Percentiles rank a stretch among this genome's conserved stretches.
phyloP scores from a whole-genome alignment of 352 stramenopile genomes.

The Phytophthora pistaciae region DNA sequence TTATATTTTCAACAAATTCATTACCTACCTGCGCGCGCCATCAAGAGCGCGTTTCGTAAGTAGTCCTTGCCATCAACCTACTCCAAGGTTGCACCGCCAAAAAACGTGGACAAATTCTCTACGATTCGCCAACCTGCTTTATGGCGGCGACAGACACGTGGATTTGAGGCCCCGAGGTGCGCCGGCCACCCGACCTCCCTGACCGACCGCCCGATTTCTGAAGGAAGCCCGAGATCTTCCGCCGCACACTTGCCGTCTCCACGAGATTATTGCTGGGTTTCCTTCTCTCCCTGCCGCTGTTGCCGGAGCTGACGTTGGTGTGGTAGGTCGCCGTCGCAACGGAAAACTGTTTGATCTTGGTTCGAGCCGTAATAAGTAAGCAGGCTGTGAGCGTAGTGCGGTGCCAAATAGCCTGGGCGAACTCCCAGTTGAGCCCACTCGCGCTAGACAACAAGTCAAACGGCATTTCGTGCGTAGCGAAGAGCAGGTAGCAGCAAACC shows the following conservation, averaged over 20 bases:
- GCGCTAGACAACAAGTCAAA: constrained; percentile 33
- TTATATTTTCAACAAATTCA: too few species aligned
- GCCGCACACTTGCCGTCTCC: too few species aligned
- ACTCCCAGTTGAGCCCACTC: constrained; percentile 51
- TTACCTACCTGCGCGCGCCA: too few species aligned
- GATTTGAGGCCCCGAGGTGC: constrained; percentile 9
- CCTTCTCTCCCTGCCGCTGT: constrained; percentile 9
- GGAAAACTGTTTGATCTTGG: constrained; percentile 22
- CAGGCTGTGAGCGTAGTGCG: constrained; percentile 45
- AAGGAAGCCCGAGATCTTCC: constrained; percentile 2
- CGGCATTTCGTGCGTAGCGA: constrained; percentile 51
- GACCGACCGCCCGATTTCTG: background rate
- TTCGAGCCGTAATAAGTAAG: constrained; percentile 36
- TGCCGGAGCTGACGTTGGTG: constrained; percentile 1
- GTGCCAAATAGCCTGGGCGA: constrained; percentile 47
- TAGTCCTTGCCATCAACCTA: too few species aligned
- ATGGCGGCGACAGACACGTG: background rate
- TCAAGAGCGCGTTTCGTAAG: too few species aligned
- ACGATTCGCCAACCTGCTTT: background rate
- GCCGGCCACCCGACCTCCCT: constrained; percentile 20
- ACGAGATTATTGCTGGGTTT: background rate
- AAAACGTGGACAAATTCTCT: background rate
- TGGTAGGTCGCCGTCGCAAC: background rate
- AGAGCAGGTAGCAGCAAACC: constrained; percentile 41
- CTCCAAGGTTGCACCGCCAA: too few species aligned